Conservation (phyloP, 768 basidiomycete genomes). For the Phaeotremella skinneri region DNA sequence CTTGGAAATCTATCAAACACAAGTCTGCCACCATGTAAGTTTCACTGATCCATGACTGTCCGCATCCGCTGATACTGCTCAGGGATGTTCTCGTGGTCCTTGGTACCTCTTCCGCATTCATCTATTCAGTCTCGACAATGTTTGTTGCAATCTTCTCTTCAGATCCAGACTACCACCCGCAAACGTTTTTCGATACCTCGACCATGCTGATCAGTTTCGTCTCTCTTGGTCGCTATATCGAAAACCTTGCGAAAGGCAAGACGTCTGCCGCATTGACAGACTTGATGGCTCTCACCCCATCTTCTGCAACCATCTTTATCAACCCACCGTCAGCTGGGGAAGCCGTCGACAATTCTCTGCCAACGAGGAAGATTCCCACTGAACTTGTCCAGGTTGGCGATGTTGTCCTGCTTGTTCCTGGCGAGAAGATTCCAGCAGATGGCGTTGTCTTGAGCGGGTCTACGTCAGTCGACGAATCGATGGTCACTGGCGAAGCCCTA, state of each 20-base stretch:
- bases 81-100: conserved; percentile 89
- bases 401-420: conserved; percentile 87
- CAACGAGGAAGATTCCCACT: conserved; percentile 80
- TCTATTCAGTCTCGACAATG: conserved; percentile 77
- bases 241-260: conserved; percentile 95
- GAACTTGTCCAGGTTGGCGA: conserved; percentile 95
- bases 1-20: conserved; percentile 88
- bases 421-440: conserved; percentile 94
- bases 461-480: conserved; percentile 90
- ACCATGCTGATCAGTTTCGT: conserved; percentile 99
- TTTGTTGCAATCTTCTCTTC: conserved; percentile 57
- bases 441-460: conserved; percentile 83
- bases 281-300: conserved; percentile 89
- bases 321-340: conserved; percentile 57
- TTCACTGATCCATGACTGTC: background rate
- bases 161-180: conserved; percentile 69
- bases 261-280: conserved; percentile 95
- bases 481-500: conserved; percentile 94
- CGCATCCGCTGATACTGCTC: background rate
- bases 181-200: conserved; percentile 96
- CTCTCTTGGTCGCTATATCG: conserved; percentile 88
- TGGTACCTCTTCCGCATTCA: conserved; percentile 89
- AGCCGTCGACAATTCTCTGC: conserved; percentile 14
- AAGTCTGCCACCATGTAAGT: conserved; percentile 78
- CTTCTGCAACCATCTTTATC: conserved; percentile 93